A percentile compares a stretch with the other conserved stretches of the same genome.
phyloP scores from a whole-genome alignment of 2,329 filamentous ascomycete genomes.

The Pseudogymnoascus sp. region DNA sequence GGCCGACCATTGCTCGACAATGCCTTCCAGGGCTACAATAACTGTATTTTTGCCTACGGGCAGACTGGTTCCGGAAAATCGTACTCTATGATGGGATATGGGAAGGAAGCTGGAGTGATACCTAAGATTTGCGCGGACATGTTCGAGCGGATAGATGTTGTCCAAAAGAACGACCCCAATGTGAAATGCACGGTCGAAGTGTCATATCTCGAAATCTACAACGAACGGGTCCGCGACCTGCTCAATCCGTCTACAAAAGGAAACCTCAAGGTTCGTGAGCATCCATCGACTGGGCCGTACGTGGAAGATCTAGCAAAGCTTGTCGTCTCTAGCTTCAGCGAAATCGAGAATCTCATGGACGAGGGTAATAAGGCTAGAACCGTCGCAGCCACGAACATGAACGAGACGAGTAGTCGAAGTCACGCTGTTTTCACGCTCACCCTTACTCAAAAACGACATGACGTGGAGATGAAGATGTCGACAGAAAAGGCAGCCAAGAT shows the following conservation, averaged over 20 bases:
- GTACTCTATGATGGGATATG: conserved; percentile 99
- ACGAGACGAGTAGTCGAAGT: conserved; percentile 96
- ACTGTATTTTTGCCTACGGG: conserved; percentile 98
- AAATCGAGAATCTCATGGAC: conserved; percentile 98
- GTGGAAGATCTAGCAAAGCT: conserved; percentile 96
- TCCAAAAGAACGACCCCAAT: conserved; percentile 61
- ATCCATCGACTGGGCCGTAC: conserved; percentile 94
- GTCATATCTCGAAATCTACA: conserved; percentile 98
- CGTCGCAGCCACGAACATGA: conserved; percentile 98
- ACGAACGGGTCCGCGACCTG: conserved; percentile 90
- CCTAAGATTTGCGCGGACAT: conserved; percentile 96
- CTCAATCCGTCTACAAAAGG: conserved; percentile 93
- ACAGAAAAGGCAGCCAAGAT: conserved; percentile 98
- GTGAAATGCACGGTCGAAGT: conserved; percentile 91
- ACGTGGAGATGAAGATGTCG: conserved; percentile 90
- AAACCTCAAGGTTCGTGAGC: conserved; percentile 93
- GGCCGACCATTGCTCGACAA: conserved; percentile 90
- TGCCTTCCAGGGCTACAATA: conserved; percentile 97
- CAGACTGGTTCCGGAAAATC: conserved; percentile 98
- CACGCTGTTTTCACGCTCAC: conserved; percentile 97
- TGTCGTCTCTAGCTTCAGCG: conserved; percentile 83
- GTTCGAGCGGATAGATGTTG: conserved; percentile 73
- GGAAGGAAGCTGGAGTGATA: conserved; percentile 89
- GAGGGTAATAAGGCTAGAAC: conserved; percentile 98
- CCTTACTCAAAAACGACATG: conserved; percentile 85